Evolutionary conservation across 2,329 filamentous ascomycete species (phyloP), one percentile per base, ranked within the genome.

Genomic region (Grosmannia penicillata): DNA sequence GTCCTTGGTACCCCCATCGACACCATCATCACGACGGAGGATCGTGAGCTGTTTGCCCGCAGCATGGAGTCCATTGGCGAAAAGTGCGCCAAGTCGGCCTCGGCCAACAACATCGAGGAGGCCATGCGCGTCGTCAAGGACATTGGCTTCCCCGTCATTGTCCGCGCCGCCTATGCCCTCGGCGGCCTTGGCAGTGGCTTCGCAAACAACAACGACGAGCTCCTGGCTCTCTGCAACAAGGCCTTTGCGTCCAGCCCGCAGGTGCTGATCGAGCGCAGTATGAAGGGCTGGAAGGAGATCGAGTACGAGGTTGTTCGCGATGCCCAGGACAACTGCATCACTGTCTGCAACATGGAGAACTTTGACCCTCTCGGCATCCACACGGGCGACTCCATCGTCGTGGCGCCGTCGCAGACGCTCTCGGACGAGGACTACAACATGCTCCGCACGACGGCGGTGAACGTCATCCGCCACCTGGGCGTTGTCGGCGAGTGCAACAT

Each of bases 221-320:
- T 96, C 31, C 63, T 82, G 25, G 83, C 89, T 2, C 79, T 96
- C 33, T 96, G 91, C 69, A 79, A 83, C 58, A 94, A 93, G 62
- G 89, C 91, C 7, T 86, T 98, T 48, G 87, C 91, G 22, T 87
- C 83, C 48, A 94, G 85, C 55, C 91, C 91, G 8, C 91, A 98
- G 57, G 84, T 98, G 8, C 72, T 98, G 39, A 93, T 98, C 51
- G 91, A 98, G 66, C 78, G 83, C 58, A 93, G 85, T 65, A 96
- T 98, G 89, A 96, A 96, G 66, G 91, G 91, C 43, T 98, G 91
- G 91, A 98, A 98, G 61, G 91, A 98, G 61, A 93, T 96, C 46
- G 91, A 98, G 60, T 98, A 96, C 55, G 91, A 98, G 60, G 91
- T 96, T 45, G 91, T 98, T 29, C 81, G 91, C 53, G 91, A 96